Percentiles rank a stretch among this genome's conserved stretches.
These are phyloP conservation scores for Endothia cerciana DNA, from an alignment of 2,329 filamentous ascomycete genomes.

Conservation along the genomic window DNA sequence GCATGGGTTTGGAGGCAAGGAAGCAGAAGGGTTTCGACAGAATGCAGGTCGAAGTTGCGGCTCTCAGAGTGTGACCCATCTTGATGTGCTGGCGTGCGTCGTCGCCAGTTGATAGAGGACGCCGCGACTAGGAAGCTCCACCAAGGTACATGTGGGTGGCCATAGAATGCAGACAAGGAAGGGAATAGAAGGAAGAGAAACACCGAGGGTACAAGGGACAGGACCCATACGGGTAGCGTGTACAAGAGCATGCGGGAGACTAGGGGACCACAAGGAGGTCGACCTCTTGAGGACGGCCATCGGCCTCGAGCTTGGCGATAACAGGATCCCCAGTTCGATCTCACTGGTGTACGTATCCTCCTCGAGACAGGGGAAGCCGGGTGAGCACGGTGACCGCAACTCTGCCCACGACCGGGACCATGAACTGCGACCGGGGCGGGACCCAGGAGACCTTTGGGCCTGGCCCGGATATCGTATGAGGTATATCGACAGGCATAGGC, in stretches of 20 bases:
- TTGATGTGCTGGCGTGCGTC: slow-evolving; percentile 91
- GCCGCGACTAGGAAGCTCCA: slow-evolving; percentile 67
- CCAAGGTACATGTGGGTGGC: slow-evolving; percentile 53
- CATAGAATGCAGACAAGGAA: slow-evolving; percentile 29
- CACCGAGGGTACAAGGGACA: slow-evolving; percentile 28
- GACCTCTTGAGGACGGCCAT: slow-evolving; percentile 16
- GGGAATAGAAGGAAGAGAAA: slow-evolving; percentile 27
- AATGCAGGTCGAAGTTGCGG: slow-evolving; percentile 66
- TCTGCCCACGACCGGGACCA: slow-evolving; percentile 20
- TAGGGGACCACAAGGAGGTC: slow-evolving; percentile 15
- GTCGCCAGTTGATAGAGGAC: slow-evolving; percentile 77
- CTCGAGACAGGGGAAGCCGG: slow-evolving; percentile 26
- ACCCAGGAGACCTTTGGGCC: slow-evolving; percentile 14
- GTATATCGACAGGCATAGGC: slow-evolving; percentile 26
- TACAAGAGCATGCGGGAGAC: slow-evolving; percentile 27
- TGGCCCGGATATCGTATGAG: slow-evolving; percentile 2
- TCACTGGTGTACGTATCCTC: slow-evolving; percentile 20
- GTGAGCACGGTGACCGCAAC: slow-evolving; percentile 27
- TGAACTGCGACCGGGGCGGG: slow-evolving; percentile 25
- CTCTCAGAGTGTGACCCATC: slow-evolving; percentile 72
- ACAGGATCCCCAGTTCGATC: slow-evolving; percentile 21
- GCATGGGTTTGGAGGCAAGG: slow-evolving; percentile 35
- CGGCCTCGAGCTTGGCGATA: slow-evolving; percentile 27
- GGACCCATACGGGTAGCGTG: slow-evolving; percentile 20
- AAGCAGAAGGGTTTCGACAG: slow-evolving; percentile 50